A percentile compares a stretch with the other conserved stretches of the same genome.
Conservation (phyloP, 1,284 basidiomycete genomes). For the Wolfiporia cocos region DNA sequence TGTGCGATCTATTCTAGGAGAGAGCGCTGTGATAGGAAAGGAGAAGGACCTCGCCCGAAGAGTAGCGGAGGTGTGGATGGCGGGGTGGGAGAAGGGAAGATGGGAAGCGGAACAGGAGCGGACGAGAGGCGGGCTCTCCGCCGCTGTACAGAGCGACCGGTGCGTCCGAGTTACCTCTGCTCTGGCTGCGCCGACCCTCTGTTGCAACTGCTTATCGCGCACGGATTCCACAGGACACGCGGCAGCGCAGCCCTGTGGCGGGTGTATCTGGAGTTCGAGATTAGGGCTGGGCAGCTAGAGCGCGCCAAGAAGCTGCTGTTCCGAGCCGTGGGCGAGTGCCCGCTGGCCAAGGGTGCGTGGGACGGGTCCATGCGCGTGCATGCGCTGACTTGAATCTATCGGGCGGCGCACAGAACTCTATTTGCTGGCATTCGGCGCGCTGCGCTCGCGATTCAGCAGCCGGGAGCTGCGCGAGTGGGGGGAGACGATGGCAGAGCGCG, state of each 20-base stretch:
- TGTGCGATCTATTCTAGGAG: constrained; percentile 46
- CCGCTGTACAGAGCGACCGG: constrained; percentile 61
- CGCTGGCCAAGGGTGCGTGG: constrained; percentile 65
- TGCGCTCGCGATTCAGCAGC: constrained; percentile 62
- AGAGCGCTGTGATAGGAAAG: constrained; percentile 28
- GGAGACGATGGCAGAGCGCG: constrained; percentile 81
- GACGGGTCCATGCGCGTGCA: constrained; percentile 4
- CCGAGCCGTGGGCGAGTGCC: constrained; percentile 79
- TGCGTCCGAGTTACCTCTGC: constrained; percentile 28
- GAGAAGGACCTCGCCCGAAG: constrained; percentile 55
- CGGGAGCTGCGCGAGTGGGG: constrained; percentile 65
- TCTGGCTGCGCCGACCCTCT: neutral
- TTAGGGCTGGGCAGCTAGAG: constrained; percentile 50
- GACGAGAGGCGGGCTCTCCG: constrained; percentile 54
- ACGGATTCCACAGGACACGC: constrained; percentile 51
- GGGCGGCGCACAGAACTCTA: constrained; percentile 63
- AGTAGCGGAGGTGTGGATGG: constrained; percentile 68
- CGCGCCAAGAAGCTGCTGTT: constrained; percentile 77
- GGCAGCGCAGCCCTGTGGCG: constrained; percentile 72
- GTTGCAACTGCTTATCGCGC: neutral
- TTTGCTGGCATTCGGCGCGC: constrained; percentile 74
- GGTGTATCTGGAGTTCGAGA: constrained; percentile 80
- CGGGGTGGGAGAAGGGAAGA: constrained; percentile 66
- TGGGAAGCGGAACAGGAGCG: constrained; percentile 69
- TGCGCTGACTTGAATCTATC: constrained; percentile 11